Conservation (phyloP, 2,329 filamentous ascomycete species). For the Aspergillus sp. region DNA sequence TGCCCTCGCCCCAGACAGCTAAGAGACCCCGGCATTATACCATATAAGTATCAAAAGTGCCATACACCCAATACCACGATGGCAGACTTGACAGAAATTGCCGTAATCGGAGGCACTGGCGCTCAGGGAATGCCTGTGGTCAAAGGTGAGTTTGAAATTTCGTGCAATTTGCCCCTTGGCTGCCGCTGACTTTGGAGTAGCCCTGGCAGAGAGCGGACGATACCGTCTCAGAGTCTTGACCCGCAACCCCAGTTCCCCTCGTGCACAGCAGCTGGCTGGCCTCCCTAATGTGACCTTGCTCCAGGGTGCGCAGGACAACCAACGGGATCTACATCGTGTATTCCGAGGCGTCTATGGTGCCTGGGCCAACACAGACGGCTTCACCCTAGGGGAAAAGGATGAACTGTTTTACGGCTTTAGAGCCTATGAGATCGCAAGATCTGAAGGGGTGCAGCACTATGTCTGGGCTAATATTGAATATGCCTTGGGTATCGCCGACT, state of each 20-base stretch:
- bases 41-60: too few relatives aligned
- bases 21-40: too few relatives aligned
- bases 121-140: slow-evolving; percentile 52
- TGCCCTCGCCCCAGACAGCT: too few relatives aligned
- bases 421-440: slow-evolving; percentile 45
- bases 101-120: slow-evolving; percentile 51
- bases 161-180: too few relatives aligned
- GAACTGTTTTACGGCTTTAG: slow-evolving; percentile 40
- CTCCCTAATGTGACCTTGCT: neutral
- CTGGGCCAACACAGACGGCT: slow-evolving; percentile 56
- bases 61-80: too few relatives aligned
- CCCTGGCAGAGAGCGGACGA: neutral
- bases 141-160: too few relatives aligned
- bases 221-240: neutral
- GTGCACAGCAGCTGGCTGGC: neutral
- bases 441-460: slow-evolving; percentile 44
- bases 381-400: slow-evolving; percentile 40
- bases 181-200: neutral
- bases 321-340: slow-evolving; percentile 20
- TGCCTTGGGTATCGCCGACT: neutral
- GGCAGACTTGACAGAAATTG: too few relatives aligned
- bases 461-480: slow-evolving; percentile 14
- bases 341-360: slow-evolving; percentile 49
- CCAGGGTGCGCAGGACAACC: neutral
- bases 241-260: neutral